Conservation (phyloP, 495 filamentous ascomycete species). For the Trichodelitschia bisporula region DNA sequence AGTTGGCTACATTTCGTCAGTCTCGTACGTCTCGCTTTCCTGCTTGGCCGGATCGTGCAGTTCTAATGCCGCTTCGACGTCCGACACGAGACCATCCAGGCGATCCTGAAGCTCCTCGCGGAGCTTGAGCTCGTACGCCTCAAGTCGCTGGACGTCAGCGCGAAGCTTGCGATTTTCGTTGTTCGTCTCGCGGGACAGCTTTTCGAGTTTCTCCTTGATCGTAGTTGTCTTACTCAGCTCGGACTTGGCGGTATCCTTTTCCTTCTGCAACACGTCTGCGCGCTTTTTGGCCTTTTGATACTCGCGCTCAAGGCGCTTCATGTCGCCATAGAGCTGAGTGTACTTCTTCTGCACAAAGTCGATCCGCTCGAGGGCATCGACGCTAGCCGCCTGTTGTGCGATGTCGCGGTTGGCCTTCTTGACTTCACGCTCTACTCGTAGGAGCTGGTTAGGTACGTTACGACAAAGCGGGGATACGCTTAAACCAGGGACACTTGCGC, state of each 20-base stretch:
- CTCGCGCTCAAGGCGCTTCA: constrained; percentile 86
- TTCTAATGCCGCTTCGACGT: constrained; percentile 61
- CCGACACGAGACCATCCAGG: constrained; percentile 43
- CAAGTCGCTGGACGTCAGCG: constrained; percentile 73
- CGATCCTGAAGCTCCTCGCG: constrained; percentile 66
- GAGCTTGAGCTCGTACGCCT: constrained; percentile 58
- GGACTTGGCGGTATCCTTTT: constrained; percentile 67
- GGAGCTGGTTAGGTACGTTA: too few relatives aligned
- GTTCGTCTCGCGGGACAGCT: constrained; percentile 73
- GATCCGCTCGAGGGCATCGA: constrained; percentile 51
- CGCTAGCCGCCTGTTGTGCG: constrained; percentile 51
- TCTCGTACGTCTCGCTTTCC: constrained; percentile 5
- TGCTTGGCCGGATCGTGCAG: constrained; percentile 23
- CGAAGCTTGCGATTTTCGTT: constrained; percentile 95
- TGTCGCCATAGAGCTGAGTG: constrained; percentile 69
- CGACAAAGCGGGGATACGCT: too few relatives aligned
- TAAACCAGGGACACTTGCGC: too few relatives aligned
- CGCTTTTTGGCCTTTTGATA: constrained; percentile 89
- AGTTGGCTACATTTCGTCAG: too few relatives aligned
- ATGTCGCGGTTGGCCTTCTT: constrained; percentile 85
- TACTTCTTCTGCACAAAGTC: constrained; percentile 79
- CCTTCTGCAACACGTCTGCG: constrained; percentile 83
- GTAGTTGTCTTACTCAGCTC: constrained; percentile 70
- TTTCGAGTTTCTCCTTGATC: constrained; percentile 86
- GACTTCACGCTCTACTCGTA: constrained; percentile 45